A percentile compares a stretch with the other conserved stretches of the same genome.
phyloP scores from a whole-genome alignment of 257 asterid species.

The Solanum piurae region DNA sequence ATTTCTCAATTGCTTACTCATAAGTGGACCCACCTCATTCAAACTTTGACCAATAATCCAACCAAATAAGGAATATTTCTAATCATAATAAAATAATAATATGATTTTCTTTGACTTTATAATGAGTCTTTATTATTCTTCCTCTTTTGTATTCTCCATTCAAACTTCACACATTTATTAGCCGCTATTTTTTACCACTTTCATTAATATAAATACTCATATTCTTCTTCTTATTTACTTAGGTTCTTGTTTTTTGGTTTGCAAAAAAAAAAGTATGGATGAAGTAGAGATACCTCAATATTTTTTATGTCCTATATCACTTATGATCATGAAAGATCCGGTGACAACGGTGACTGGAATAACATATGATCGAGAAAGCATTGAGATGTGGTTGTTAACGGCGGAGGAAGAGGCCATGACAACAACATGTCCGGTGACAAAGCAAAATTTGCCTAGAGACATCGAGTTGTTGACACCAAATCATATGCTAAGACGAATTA shows the following conservation, averaged over 20 bases:
- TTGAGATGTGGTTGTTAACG: constrained; percentile 45
- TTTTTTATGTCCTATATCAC: constrained; percentile 59
- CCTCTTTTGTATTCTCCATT: constrained; percentile 5
- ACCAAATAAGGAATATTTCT: not conserved
- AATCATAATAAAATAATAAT: not conserved
- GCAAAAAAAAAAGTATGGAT: constrained; percentile 8
- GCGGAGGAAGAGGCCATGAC: constrained; percentile 5
- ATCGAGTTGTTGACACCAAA: constrained; percentile 46
- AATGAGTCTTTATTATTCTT: not conserved
- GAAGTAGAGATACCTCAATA: constrained; percentile 37
- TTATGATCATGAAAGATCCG: constrained; percentile 65
- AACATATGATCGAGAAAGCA: constrained; percentile 56
- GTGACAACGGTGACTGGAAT: constrained; percentile 53
- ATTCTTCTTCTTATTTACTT: not conserved
- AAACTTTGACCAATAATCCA: not conserved
- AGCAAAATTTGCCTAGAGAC: constrained; percentile 21
- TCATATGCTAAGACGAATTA: constrained; percentile 44
- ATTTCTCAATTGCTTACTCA: not conserved
- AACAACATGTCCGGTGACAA: constrained; percentile 46
- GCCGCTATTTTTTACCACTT: constrained; percentile 33
- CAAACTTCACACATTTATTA: constrained; percentile 3
- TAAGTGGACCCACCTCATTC: not conserved
- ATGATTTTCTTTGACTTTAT: not conserved
- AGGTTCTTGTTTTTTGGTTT: not conserved
- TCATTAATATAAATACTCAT: not conserved